Percentiles rank a stretch among this genome's conserved stretches.
These are phyloP conservation scores for Wickerhamomyces pijperi DNA, from an alignment of 805 yeast species.

Conservation along the genomic window DNA sequence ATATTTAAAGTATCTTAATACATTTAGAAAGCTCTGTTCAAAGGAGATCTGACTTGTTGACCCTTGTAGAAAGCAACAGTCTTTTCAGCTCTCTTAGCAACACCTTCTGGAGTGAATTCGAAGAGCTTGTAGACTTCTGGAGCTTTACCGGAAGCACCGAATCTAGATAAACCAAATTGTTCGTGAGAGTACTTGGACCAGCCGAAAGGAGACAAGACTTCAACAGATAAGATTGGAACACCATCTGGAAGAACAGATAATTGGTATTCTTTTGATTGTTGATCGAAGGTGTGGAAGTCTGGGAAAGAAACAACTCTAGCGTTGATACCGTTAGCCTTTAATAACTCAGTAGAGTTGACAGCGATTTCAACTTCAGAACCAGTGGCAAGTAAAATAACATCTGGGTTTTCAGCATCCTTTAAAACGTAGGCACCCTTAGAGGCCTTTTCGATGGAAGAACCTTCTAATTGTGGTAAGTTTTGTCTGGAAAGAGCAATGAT, in stretches of 20 bases:
- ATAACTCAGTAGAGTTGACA: slow-evolving; percentile 70
- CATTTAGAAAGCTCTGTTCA: slow-evolving; percentile 61
- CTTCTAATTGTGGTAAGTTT: slow-evolving; percentile 86
- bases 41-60: slow-evolving; percentile 57
- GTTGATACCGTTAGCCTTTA: slow-evolving; percentile 52
- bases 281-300: slow-evolving; percentile 83
- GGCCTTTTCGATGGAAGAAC: slow-evolving; percentile 87
- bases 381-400: slow-evolving; percentile 72
- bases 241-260: slow-evolving; percentile 89
- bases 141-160: slow-evolving; percentile 95
- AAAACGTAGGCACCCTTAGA: slow-evolving; percentile 88
- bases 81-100: slow-evolving; percentile 76
- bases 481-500: slow-evolving; percentile 76
- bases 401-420: slow-evolving; percentile 46
- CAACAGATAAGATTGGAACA: slow-evolving; percentile 85
- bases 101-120: slow-evolving; percentile 87
- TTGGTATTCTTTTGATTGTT: slow-evolving; percentile 71
- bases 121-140: slow-evolving; percentile 71
- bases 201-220: slow-evolving; percentile 83
- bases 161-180: slow-evolving; percentile 90
- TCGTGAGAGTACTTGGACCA: slow-evolving; percentile 95
- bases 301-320: slow-evolving; percentile 87
- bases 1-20: background rate
- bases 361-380: slow-evolving; percentile 87
- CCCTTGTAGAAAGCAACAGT: slow-evolving; percentile 80